These are phyloP conservation scores for Alternaria brassicicola DNA, from an alignment of 2,329 filamentous ascomycete genomes.

Conservation along the genomic window DNA sequence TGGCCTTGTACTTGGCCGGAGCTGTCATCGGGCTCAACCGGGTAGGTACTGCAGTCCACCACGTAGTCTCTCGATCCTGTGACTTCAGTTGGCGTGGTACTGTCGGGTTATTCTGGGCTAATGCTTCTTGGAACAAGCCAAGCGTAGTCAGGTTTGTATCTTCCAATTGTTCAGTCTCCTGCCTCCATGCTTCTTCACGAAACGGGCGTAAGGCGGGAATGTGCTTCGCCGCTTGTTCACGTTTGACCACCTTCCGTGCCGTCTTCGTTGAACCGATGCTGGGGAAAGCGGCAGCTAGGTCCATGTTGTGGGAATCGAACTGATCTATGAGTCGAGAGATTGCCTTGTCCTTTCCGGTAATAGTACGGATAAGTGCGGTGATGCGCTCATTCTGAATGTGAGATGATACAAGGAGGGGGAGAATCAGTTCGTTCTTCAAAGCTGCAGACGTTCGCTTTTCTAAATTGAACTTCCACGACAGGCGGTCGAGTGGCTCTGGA, in stretches of 20 bases:
- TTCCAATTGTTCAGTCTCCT: slow-evolving; percentile 33
- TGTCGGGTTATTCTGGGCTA: slow-evolving; percentile 33
- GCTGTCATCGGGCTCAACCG: slow-evolving; percentile 14
- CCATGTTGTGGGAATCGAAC: slow-evolving; percentile 61
- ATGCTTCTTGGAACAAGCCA: slow-evolving; percentile 43
- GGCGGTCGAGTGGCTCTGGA: slow-evolving; percentile 64
- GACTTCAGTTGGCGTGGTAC: slow-evolving; percentile 36
- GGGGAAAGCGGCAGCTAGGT: slow-evolving; percentile 64
- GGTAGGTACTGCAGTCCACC: slow-evolving; percentile 32
- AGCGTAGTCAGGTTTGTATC: slow-evolving; percentile 35
- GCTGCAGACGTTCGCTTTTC: slow-evolving; percentile 48
- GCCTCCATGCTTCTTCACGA: slow-evolving; percentile 55
- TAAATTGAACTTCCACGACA: slow-evolving; percentile 71
- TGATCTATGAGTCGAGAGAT: slow-evolving; percentile 65
- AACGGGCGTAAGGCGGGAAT: slow-evolving; percentile 63
- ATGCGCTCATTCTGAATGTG: slow-evolving; percentile 57
- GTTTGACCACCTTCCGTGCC: slow-evolving; percentile 52
- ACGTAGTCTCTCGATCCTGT: slow-evolving; percentile 17
- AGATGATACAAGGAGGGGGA: slow-evolving; percentile 60
- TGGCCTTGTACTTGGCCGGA: slow-evolving; percentile 15
- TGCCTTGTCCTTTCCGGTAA: slow-evolving; percentile 64
- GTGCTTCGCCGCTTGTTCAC: slow-evolving; percentile 59
- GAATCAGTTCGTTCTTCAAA: slow-evolving; percentile 58
- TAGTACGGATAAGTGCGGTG: slow-evolving; percentile 54
- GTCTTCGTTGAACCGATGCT: slow-evolving; percentile 55